Percentiles rank a stretch among this genome's conserved stretches.
Evolutionary conservation across 1,139 yeast genomes (phyloP).

Genomic region (Suhomyces bribrorum): DNA sequence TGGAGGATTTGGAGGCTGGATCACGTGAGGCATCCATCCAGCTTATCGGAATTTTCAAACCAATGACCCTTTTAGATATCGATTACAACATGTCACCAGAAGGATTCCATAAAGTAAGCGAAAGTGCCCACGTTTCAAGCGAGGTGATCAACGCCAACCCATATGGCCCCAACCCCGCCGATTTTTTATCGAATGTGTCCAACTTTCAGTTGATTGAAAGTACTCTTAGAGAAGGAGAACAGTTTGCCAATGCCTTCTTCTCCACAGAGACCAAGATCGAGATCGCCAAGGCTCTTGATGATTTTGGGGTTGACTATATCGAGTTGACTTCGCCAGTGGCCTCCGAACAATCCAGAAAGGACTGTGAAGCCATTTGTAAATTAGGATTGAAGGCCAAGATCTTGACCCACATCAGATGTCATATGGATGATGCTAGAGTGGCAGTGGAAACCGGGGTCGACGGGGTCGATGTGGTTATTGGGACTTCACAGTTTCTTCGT

Average conservation of each 20-base stretch:
- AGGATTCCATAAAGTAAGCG: slow-evolving; percentile 51
- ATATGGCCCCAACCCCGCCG: slow-evolving; percentile 94
- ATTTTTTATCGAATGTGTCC: slow-evolving; percentile 84
- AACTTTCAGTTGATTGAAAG: slow-evolving; percentile 93
- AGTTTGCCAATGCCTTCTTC: slow-evolving; percentile 96
- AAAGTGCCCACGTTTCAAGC: slow-evolving; percentile 34
- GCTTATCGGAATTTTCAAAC: slow-evolving; percentile 5
- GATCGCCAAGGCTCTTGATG: slow-evolving; percentile 96
- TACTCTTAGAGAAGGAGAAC: slow-evolving; percentile 97
- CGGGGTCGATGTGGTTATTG: slow-evolving; percentile 98
- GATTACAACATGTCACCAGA: slow-evolving; percentile 26
- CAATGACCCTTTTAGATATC: neutral
- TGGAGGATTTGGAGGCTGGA: neutral
- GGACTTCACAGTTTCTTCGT: slow-evolving; percentile 93
- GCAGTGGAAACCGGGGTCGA: slow-evolving; percentile 99
- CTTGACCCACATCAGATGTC: slow-evolving; percentile 90
- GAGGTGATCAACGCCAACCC: slow-evolving; percentile 54
- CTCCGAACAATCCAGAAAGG: slow-evolving; percentile 86
- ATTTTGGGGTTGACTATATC: slow-evolving; percentile 96
- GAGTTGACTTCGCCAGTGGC: slow-evolving; percentile 98
- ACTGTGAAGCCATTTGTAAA: slow-evolving; percentile 98
- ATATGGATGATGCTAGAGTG: slow-evolving; percentile 96
- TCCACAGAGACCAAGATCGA: slow-evolving; percentile 94
- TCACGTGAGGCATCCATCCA: slow-evolving; percentile 2
- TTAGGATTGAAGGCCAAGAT: slow-evolving; percentile 94